phyloP scores from a whole-genome alignment of 306 rosid species.

The Trifolium pratense region DNA sequence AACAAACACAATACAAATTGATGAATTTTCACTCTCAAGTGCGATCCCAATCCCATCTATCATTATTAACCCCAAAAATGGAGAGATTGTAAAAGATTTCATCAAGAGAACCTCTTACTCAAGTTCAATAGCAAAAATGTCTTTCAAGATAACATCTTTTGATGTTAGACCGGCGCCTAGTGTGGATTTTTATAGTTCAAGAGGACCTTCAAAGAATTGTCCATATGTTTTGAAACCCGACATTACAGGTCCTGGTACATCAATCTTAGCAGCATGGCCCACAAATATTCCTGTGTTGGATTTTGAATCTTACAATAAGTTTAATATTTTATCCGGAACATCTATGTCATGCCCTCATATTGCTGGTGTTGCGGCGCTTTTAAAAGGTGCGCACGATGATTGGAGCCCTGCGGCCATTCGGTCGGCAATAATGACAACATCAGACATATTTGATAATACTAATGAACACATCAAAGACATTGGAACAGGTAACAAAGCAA shows the following conservation, averaged over 20 bases:
- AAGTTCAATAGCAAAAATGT: constrained; percentile 53
- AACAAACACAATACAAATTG: constrained; percentile 15
- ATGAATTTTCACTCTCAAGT: fast-evolving
- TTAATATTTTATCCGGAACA: constrained; percentile 64
- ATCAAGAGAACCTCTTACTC: constrained; percentile 26
- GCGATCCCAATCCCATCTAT: constrained; percentile 41
- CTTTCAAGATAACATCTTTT: constrained; percentile 47
- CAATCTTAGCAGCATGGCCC: constrained; percentile 85
- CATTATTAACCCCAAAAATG: constrained; percentile 38
- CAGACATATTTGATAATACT: constrained; percentile 58
- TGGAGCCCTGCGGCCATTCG: constrained; percentile 85
- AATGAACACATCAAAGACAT: constrained; percentile 51
- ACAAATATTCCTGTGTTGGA: constrained; percentile 1
- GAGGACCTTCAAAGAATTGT: constrained; percentile 77
- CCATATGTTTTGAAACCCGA: constrained; percentile 79
- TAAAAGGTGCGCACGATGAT: constrained; percentile 52
- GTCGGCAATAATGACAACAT: constrained; percentile 80
- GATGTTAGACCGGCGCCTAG: constrained; percentile 63
- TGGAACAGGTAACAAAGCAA: constrained; percentile 44
- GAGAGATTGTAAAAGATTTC: constrained; percentile 49
- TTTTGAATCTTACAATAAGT: background rate
- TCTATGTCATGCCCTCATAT: constrained; percentile 89
- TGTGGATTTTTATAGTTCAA: constrained; percentile 66
- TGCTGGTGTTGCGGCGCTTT: constrained; percentile 69
- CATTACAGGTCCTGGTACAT: constrained; percentile 72